Base-by-base conservation (phyloP, 2,329 filamentous ascomycete species). In the Metarhizium sp. region DNA sequence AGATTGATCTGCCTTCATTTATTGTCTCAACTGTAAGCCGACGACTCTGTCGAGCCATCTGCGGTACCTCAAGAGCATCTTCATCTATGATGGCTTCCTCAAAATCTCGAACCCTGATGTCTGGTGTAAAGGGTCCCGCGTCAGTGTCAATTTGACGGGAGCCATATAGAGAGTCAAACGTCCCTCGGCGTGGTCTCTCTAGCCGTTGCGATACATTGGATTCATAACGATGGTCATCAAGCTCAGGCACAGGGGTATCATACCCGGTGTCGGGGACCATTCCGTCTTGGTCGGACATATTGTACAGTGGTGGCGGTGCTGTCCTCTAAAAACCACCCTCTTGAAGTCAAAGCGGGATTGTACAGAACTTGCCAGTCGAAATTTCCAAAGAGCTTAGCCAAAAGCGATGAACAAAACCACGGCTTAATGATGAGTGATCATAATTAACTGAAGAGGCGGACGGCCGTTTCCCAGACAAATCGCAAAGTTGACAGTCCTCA, bases 191-290 rank as follows among this genome's bases (percentile, higher is more conserved):
- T 56, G 79, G 74, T 18, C 82, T 78, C 40, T 84, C 81, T 36
- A 75, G 71, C 48, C 82, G 81, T 57, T 83, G 85, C 29, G 84
- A 71, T 42, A 84, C 80, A 29, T 78, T 71, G 4, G 78, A 71
- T 66, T 88, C 86, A 66, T 84, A 77, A 57, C 90, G 87, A 73
- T 96, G 92, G 69, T 96, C 91, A 68, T 96, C 90, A 50, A 96
- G 80, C 67, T 92, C 86, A 59, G 86, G 86, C 58, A 91, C 82
- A 14, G 88, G 87, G 55, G 86, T 85, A 70, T 83, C 82, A 71
- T 86, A 90, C 64, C 85, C 81, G 64, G 81, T 80, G 64, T 83
- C 79, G 55, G 80, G 71, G 51, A 67, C 75, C 60, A 69, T 74
- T 64, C 86, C 85, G 57, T 85, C 82, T 66, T 80, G 79, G 67